Evolutionary conservation across 2,329 filamentous ascomycete genomes (phyloP), one percentile per base, ranked within the genome.

Genomic region (Phyllosticta citrichinensis): DNA sequence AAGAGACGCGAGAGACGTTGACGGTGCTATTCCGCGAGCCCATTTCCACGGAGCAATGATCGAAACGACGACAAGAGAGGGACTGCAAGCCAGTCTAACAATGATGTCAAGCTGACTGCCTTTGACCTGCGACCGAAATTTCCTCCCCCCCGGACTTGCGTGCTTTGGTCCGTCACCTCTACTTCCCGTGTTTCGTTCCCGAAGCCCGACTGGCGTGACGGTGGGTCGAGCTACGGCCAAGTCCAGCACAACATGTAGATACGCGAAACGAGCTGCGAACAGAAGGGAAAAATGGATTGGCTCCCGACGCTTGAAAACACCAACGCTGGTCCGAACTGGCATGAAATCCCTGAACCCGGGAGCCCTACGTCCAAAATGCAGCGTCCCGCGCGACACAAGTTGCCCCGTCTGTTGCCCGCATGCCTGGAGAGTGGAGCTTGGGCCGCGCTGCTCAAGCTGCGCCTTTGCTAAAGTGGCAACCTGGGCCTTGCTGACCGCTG

Each of bases 121-220:
- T 47, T n/a, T n/a, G 17, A n/a, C 40, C n/a, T 47, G 2, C 17
- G 40, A 47, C n/a, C 12, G 14, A 47, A 47, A 47, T 47, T n/a
- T 47, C 40, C 14, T 47, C 14, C 40, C 14, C 14, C 17, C n/a
- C 6, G 40, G 40, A n/a, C 14, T 47, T 47, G 40, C 14, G 40
- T 47, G 40, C 40, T 8, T n/a, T 47, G 14, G 40, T n/a, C 40
- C 17, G n/a, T 47, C 40, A 47, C 17, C 14, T 47, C 40, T 47
- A 56, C 53, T 60, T 60, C 58, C 58, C 58, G 58, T 60, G 19
- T 54, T 52, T 56, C 58, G 40, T 56, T 60, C 53, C 58, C 58
- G 58, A 60, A 33, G 53, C 25, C 2, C 40, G 57, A 30, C 56
- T 60, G 53, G 58, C 58, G 58, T 60, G 58, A 60, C 58, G 58